Base-by-base conservation (phyloP, 495 filamentous ascomycete genomes). In the Parmelia sp. region DNA sequence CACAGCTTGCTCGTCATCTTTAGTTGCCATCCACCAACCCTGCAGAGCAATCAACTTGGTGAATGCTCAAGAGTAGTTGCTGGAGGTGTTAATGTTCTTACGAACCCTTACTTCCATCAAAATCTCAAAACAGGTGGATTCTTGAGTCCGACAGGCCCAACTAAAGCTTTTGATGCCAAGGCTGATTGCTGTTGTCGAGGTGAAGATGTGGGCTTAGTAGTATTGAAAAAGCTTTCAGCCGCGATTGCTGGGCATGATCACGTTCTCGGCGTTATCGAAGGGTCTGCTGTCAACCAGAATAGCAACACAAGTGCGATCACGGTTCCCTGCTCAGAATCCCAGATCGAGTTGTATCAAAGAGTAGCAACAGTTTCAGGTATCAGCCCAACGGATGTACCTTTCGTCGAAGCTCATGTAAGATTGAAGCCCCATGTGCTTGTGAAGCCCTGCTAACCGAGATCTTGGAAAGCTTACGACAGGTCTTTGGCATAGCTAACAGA, bases 121-220 rank as follows among this genome's bases (percentile, higher is more conserved):
- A 75, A 79, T 67, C 68, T 79, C 1, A 67, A 62, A 9, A 75
- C 60, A 0, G 78, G 69, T 10, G 71, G 68, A 9, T 79, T 79
- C 59, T 44, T 79, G 0, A 79, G 75, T 31, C 72, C 73, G 0
- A 80, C 73, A 0, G 79, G 79, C 0, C 71, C 68, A 23, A 91
- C 86, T 71, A 90, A 91, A 61, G 83, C 88, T 0, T 91, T 90
- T 64, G 87, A 90, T 69, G 78, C 81, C 55, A 77, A 79, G 15
- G 88, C 87, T 5, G 85, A 91, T 68, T 88, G 89, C 0, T 92
- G 90, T 72, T 90, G 88, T 69, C 82, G 89, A 58, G 86, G 80
- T 0, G 89, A 92, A 61, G 84, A 79, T n/a, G 81, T 83, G 55
- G 89, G 79, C 0, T 81, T 82, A 6, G 81, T 92, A 29, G 78